Evolutionary conservation across 2,329 filamentous ascomycete genomes (phyloP), one percentile per base, ranked within the genome.

Genomic region (Periconia digitata): DNA sequence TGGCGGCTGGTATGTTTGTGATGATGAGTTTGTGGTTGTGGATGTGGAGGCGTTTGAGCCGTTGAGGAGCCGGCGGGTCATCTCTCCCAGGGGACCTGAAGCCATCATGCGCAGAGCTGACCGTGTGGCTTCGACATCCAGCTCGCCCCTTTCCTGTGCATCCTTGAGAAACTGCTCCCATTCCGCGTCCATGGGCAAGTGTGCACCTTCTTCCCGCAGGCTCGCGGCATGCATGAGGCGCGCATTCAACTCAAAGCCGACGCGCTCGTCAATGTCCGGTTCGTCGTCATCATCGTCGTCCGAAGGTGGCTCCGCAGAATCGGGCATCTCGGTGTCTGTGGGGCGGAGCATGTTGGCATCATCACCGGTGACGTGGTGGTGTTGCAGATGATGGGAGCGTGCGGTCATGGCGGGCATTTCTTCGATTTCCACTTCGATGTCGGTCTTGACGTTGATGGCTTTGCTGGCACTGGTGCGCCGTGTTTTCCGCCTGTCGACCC

Each of bases 161-260:
- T 85, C 84, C 70, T 89, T 89, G 51, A 89, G 74, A 81, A 85
- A 89, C 66, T 87, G 84, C 67, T 89, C 86, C 85, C 84, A 89
- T 59, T 86, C 85, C 53, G 86, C 84, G 62, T 89, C 85, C 56
- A 89, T 77, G 21, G 82, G 78, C 40, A 80, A 77, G 15, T 79
- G 77, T 53, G 84, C 81, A 37, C 84, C 84, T 3, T 82, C 80
- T 54, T 85, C 82, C 46, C 83, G 80, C 40, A 82, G 77, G 15
- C 84, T 84, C 7, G 83, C 84, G 40, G 83, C 81, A 50, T 83
- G 81, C 43, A 83, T 77, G 20, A 89, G 79, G n/a, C 81, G 80
- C 64, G 85, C 78, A 60, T 88, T 87, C 44, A 72, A 66, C 20
- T 57, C 78, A 43, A 83, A 74, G 5, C 85, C 85, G 3, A 87